Percentiles rank a stretch among this genome's conserved stretches.
These are phyloP conservation scores for Wickerhamomyces kurtzmanii DNA, from an alignment of 805 yeast genomes.

Conservation along the genomic window DNA sequence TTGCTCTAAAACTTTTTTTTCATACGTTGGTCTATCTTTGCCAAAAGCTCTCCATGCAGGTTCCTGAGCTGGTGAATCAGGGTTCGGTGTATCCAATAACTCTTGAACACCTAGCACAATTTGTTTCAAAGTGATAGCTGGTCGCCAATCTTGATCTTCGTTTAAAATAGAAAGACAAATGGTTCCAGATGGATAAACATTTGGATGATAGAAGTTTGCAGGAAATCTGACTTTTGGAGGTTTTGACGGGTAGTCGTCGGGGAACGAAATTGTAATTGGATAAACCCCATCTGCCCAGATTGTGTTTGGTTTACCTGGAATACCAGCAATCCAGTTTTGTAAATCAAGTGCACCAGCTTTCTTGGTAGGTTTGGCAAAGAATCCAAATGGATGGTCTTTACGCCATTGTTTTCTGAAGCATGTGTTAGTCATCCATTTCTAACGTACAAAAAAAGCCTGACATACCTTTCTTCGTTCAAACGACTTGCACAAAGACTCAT, in stretches of 20 bases:
- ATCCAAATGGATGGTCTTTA: slow-evolving; percentile 96
- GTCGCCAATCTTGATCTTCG: slow-evolving; percentile 97
- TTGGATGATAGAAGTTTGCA: slow-evolving; percentile 89
- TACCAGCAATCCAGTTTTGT: slow-evolving; percentile 87
- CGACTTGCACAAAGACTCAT: slow-evolving; percentile 68
- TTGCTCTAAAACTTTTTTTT: slow-evolving; percentile 71
- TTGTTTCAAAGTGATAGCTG: slow-evolving; percentile 87
- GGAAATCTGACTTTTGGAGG: slow-evolving; percentile 94
- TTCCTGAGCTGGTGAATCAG: slow-evolving; percentile 94
- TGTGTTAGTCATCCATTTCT: background rate
- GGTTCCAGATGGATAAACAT: slow-evolving; percentile 96
- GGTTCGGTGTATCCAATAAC: slow-evolving; percentile 81
- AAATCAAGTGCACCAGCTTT: slow-evolving; percentile 73
- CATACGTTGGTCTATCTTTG: slow-evolving; percentile 60
- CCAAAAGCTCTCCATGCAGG: slow-evolving; percentile 89
- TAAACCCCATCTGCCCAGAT: slow-evolving; percentile 87
- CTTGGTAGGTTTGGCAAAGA: slow-evolving; percentile 84
- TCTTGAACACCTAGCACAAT: slow-evolving; percentile 90
- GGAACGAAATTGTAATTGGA: slow-evolving; percentile 74
- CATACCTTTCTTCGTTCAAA: slow-evolving; percentile 77
- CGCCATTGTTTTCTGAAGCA: slow-evolving; percentile 83
- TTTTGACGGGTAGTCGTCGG: slow-evolving; percentile 90
- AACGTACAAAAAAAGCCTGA: slow-evolving; percentile 2
- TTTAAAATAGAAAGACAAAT: slow-evolving; percentile 87
- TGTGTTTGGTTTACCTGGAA: slow-evolving; percentile 86